Conservation (phyloP, 768 basidiomycete genomes). For the Termitomyces titanicus region DNA sequence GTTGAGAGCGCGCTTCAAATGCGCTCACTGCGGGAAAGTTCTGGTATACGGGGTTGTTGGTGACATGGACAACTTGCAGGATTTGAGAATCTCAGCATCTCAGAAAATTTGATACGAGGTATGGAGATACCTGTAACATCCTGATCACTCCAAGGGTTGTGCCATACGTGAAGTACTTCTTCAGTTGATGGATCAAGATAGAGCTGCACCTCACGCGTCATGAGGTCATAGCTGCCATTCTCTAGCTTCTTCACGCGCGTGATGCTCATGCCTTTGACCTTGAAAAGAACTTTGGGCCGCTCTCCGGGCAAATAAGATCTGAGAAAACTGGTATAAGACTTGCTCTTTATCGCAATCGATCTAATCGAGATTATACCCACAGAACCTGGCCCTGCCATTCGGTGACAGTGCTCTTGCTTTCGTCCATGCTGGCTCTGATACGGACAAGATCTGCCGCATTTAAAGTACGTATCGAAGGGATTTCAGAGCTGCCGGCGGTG, state of each 20-base stretch:
- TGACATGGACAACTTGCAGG: constrained; percentile 16
- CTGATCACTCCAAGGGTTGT: constrained; percentile 17
- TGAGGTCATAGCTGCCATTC: constrained; percentile 16
- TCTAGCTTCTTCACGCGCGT: constrained; percentile 13
- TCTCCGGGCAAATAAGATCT: constrained; percentile 18
- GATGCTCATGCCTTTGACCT: constrained; percentile 19
- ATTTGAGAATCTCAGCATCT: not conserved
- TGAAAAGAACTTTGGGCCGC: constrained; percentile 14
- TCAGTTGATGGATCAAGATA: constrained; percentile 19
- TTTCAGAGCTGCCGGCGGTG: too few species aligned
- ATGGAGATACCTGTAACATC: constrained; percentile 13
- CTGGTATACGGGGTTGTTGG: constrained; percentile 20
- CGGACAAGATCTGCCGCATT: constrained; percentile 15
- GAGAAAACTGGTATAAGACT: not conserved
- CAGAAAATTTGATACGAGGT: not conserved
- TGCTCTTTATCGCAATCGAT: not conserved
- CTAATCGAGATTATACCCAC: constrained; percentile 2
- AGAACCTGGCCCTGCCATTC: constrained; percentile 20
- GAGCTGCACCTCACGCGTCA: constrained; percentile 17
- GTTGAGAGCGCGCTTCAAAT: constrained; percentile 10
- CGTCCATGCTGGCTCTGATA: constrained; percentile 16
- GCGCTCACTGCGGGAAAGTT: constrained; percentile 8
- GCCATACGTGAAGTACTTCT: constrained; percentile 17
- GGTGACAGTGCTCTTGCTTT: constrained; percentile 13
- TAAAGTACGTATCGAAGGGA: not conserved